phyloP scores from a whole-genome alignment of 495 filamentous ascomycete genomes.

The Lophiotrema nucula region DNA sequence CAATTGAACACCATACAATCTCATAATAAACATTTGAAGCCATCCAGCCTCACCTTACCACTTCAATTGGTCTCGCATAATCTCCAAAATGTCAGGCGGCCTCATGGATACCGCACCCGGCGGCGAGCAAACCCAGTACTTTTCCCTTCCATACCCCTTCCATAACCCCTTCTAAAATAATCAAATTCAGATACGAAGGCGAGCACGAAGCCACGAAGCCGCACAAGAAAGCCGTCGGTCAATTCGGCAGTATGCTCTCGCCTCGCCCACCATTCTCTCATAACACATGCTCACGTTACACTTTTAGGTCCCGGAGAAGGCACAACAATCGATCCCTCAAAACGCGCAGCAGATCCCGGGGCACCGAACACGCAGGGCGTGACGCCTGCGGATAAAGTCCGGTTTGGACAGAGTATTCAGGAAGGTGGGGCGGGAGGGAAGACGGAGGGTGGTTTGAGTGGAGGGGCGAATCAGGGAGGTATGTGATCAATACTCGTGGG shows the following conservation, averaged over 20 bases:
- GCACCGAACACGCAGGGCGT: slow-evolving; percentile 37
- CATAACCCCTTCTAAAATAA: not conserved
- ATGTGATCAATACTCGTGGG: slow-evolving; percentile 22
- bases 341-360: slow-evolving; percentile 25
- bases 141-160: not conserved
- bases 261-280: slow-evolving; percentile 1
- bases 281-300: too few relatives aligned
- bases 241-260: slow-evolving; percentile 53
- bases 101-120: slow-evolving; percentile 63
- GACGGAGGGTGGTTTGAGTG: slow-evolving; percentile 29
- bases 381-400: slow-evolving; percentile 50
- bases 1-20: too few relatives aligned
- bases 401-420: slow-evolving; percentile 53
- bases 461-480: slow-evolving; percentile 23
- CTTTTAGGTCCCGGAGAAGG: not conserved
- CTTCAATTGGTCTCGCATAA: not conserved
- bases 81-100: slow-evolving; percentile 37
- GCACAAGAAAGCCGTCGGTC: slow-evolving; percentile 57
- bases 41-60: too few relatives aligned
- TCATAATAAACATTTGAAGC: too few relatives aligned
- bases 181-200: slow-evolving; percentile 62
- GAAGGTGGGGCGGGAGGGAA: slow-evolving; percentile 55
- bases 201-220: slow-evolving; percentile 50
- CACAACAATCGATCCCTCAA: slow-evolving; percentile 15
- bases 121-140: slow-evolving; percentile 59